Conservation (phyloP, 176 grass and related monocot species). For the Microstegium vimineum region DNA sequence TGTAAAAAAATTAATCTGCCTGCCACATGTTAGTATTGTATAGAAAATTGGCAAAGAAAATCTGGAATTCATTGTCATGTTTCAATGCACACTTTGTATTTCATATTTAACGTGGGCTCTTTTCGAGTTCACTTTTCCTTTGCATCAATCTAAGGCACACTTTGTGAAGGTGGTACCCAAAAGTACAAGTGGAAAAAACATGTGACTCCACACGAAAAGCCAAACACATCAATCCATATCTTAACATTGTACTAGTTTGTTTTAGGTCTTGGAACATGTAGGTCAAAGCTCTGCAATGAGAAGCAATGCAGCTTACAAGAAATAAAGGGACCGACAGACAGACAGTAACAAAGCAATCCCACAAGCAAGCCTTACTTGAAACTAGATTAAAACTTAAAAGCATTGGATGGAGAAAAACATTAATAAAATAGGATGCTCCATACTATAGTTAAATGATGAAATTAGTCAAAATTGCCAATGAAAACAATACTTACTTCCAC, state of each 20-base stretch:
- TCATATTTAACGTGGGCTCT: neutral
- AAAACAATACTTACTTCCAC: constrained; percentile 68
- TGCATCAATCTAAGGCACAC: neutral
- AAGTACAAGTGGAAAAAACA: neutral
- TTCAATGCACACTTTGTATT: neutral
- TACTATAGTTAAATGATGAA: neutral
- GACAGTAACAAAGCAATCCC: neutral
- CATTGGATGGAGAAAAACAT: neutral
- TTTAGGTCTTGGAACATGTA: neutral
- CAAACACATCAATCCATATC: neutral
- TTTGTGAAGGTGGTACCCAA: neutral
- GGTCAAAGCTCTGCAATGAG: neutral
- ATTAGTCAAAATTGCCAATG: neutral
- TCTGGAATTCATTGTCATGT: neutral
- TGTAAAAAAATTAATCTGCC: neutral
- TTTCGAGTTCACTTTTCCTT: neutral
- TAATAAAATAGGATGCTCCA: constrained; percentile 18
- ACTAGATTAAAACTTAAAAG: neutral
- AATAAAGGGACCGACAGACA: neutral
- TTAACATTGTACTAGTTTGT: neutral
- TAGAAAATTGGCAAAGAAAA: neutral
- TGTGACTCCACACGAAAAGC: neutral
- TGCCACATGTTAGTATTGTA: neutral
- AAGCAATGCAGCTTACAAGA: neutral
- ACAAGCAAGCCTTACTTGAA: neutral